Base-by-base conservation (phyloP, 495 filamentous ascomycete species). In the Xylaria bambusicola region DNA sequence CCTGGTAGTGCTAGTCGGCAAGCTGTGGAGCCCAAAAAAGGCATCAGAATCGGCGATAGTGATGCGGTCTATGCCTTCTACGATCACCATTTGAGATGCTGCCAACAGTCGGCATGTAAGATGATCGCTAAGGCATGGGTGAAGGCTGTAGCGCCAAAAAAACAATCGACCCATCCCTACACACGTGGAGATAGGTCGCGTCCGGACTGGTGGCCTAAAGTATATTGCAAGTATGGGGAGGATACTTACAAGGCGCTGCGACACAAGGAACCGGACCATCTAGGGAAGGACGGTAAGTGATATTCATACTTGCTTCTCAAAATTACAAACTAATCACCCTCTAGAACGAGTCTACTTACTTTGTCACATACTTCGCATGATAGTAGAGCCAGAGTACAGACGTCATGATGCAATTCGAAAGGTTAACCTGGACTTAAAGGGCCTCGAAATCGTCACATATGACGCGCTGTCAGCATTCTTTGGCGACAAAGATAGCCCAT, bases 221-320 rank as follows among this genome's bases (percentile, higher is more conserved):
- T 84, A 9, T 77, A 69, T 66, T 23, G 21, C 21, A 52, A 10
- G 1, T 31, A 52, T 29, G 77, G 76, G 0, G 52, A 75, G 0
- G 65, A 63, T 15, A 63, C 66, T 51, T 66, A 72, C 8, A 66
- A 74, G 8, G 66, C 52, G 54, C 71, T 82, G 17, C 77, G 83
- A 26, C 91, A 94, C 71, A 89, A 83, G 66, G 93, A 96, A 75
- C 92, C 93, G 0, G 91, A 96, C 64, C 93, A 97, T 70, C 64
- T 92, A 29, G 78, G 80, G 63, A 96, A 89, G 76, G 81, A 82
- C 58, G 85, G 91, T 94, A 73, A 72, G 84, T 20, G 45, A 17
- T 8, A 20, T 8, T 31, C 7, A 27, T 23, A 17, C 6, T 10
- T 33, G 15, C 12, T 38, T 58, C 23, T 15, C 10, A 48, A 58